Evolutionary conservation across 1,284 basidiomycete genomes (phyloP).

Genomic region (Malassezia nana): DNA sequence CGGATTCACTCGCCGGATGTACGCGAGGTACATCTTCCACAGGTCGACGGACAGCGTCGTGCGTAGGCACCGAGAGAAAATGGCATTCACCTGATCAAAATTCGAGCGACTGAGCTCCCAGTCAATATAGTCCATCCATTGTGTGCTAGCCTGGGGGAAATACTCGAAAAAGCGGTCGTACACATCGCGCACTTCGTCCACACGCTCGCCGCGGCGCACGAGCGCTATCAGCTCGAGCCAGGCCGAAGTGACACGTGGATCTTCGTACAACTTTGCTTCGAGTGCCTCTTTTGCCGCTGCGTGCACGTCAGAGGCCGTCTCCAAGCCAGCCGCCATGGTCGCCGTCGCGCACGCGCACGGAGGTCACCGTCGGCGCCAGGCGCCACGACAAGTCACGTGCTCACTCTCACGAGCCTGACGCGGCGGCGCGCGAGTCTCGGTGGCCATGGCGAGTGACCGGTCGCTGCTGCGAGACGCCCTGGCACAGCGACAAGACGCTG

Average conservation of each 20-base stretch:
- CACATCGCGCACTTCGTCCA: conserved; percentile 60
- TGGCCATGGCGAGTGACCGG: neutral
- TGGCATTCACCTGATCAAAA: conserved; percentile 51
- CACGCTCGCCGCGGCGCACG: conserved; percentile 60
- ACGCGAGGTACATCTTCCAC: conserved; percentile 59
- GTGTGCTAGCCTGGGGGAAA: conserved; percentile 61
- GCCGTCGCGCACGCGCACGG: conserved; percentile 2
- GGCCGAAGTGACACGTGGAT: conserved; percentile 58
- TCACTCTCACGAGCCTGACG: neutral
- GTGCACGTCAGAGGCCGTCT: neutral
- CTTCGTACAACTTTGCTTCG: conserved; percentile 49
- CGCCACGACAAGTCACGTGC: neutral
- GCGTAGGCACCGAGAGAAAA: conserved; percentile 71
- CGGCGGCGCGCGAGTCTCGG: neutral
- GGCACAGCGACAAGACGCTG: no score
- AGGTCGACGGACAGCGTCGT: conserved; percentile 72
- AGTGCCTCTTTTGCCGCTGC: conserved; percentile 12
- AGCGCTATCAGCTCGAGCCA: conserved; percentile 62
- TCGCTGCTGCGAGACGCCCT: neutral
- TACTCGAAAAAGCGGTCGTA: conserved; percentile 65
- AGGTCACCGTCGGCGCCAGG: neutral
- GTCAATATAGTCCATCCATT: conserved; percentile 58
- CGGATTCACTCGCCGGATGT: conserved; percentile 44
- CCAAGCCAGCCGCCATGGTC: neutral
- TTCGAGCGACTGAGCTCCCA: conserved; percentile 64